Evolutionary conservation across 2,329 filamentous ascomycete species (phyloP).

Genomic region (Fusarium sp.): DNA sequence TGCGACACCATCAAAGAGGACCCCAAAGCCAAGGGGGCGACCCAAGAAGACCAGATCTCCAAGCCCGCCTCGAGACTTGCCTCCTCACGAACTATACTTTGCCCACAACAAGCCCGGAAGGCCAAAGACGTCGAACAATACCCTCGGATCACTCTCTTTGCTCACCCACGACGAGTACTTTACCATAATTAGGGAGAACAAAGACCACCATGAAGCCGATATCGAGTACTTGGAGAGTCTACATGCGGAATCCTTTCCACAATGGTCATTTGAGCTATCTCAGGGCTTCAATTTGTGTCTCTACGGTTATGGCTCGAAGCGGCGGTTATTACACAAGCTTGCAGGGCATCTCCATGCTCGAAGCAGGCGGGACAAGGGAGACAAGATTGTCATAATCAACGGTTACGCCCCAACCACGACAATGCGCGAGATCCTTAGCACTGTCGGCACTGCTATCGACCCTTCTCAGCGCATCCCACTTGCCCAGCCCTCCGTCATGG

Average conservation of each 20-base stretch:
- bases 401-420: conserved; percentile 79
- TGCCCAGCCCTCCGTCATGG: conserved; percentile 75
- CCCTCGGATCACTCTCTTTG: conserved; percentile 77
- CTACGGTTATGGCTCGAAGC: conserved; percentile 94
- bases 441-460: conserved; percentile 73
- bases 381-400: conserved; percentile 82
- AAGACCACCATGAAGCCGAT: conserved; percentile 78
- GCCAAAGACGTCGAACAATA: conserved; percentile 88
- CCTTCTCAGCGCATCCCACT: conserved; percentile 62
- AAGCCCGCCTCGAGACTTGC: conserved; percentile 83
- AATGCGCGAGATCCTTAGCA: conserved; percentile 76
- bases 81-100: conserved; percentile 92
- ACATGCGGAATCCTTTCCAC: conserved; percentile 84
- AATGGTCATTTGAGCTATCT: conserved; percentile 92
- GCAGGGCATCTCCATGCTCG: conserved; percentile 72
- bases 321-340: conserved; percentile 78
- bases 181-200: conserved; percentile 67
- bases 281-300: conserved; percentile 91
- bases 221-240: conserved; percentile 78
- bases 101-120: conserved; percentile 87
- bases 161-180: conserved; percentile 96
- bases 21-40: conserved; percentile 42
- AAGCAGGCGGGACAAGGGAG: conserved; percentile 46
- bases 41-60: conserved; percentile 67
- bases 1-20: conserved; percentile 60